Evolutionary conservation across 2,329 filamentous ascomycete genomes (phyloP), one percentile per base, ranked within the genome.

Genomic region (Claviceps humidiphila): DNA sequence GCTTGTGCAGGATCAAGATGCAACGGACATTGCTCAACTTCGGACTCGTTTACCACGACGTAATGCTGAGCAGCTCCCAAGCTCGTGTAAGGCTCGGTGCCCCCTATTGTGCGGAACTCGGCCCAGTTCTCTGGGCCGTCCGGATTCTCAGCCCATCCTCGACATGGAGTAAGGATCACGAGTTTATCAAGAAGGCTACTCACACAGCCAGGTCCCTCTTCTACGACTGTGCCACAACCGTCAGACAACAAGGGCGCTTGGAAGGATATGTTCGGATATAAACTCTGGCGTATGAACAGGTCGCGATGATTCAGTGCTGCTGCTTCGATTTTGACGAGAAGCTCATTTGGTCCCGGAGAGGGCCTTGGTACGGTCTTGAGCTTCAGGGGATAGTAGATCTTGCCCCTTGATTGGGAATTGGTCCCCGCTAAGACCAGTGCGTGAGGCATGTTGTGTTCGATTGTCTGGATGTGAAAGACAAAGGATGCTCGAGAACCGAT

Each of bases 241-340:
- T 97, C 91, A 54, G 89, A 82, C 26, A 95, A 77, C 41, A 97
- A 72, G 1, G 91, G 88, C 5, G 82, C 74, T 54, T 78, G 76
- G 68, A 95, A 95, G 13, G 85, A 84, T 50, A 89, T 85, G 59
- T 80, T 84, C 0, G 91, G 91, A 72, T 97, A 97, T 40, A 95
- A 81, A 63, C 90, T 84, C 67, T 93, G 89, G 50, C 91, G 87
- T 68, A 95, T 85, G 72, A 96, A 97, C 59, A 95, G 81, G 68
- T 97, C 91, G 61, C 91, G 86, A 72, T 96, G 91, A 73, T 97
- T 97, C 49, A 97, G 81, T 11, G 90, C 85, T 1, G 84, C 87
- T 50, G 89, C 87, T 40, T 79, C 77, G 62, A 97, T 74, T 61
- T 80, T 81, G 57, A 97, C 73, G 7, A 94, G 74, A 58, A 95